These are phyloP conservation scores for Hygrocybe coccinea DNA, from an alignment of 768 basidiomycete genomes.

Conservation along the genomic window DNA sequence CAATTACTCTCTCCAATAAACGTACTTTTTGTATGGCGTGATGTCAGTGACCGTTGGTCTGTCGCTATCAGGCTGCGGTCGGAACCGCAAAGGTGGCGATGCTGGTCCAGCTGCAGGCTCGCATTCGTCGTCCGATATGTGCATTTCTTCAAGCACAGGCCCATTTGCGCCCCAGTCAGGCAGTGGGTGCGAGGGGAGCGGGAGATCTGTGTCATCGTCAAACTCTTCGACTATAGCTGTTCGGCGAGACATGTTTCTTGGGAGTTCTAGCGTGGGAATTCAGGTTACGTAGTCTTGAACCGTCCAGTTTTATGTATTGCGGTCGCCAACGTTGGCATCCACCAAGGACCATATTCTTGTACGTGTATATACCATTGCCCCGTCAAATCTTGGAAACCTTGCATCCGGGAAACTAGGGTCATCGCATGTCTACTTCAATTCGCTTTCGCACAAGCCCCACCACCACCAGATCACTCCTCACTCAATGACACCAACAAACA, in stretches of 20 bases:
- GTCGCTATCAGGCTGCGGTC: slow-evolving; percentile 22
- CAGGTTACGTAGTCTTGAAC: not conserved
- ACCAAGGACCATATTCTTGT: too few species aligned
- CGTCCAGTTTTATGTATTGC: too few species aligned
- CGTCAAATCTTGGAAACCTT: too few species aligned
- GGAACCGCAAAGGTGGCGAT: slow-evolving; percentile 39
- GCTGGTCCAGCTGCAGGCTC: slow-evolving; percentile 51
- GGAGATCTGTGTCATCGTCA: slow-evolving; percentile 92
- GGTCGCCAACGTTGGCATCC: not conserved
- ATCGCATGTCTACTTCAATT: slow-evolving; percentile 13
- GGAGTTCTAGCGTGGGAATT: slow-evolving; percentile 5
- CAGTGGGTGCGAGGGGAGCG: slow-evolving; percentile 63
- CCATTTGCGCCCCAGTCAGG: slow-evolving; percentile 65
- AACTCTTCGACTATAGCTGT: slow-evolving; percentile 73
- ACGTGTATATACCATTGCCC: too few species aligned
- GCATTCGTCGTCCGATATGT: slow-evolving; percentile 50
- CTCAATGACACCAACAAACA: slow-evolving; percentile 26
- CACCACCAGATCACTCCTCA: slow-evolving; percentile 8
- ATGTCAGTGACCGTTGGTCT: slow-evolving; percentile 58
- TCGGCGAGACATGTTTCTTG: slow-evolving; percentile 65
- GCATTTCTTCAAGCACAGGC: slow-evolving; percentile 74
- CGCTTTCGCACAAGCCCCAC: slow-evolving; percentile 13
- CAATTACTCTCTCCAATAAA: slow-evolving; percentile 16
- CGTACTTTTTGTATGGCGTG: slow-evolving; percentile 80
- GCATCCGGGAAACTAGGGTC: not conserved